Evolutionary conservation across 2,329 filamentous ascomycete genomes (phyloP).

Genomic region (Macrophomina pseudophaseolina): DNA sequence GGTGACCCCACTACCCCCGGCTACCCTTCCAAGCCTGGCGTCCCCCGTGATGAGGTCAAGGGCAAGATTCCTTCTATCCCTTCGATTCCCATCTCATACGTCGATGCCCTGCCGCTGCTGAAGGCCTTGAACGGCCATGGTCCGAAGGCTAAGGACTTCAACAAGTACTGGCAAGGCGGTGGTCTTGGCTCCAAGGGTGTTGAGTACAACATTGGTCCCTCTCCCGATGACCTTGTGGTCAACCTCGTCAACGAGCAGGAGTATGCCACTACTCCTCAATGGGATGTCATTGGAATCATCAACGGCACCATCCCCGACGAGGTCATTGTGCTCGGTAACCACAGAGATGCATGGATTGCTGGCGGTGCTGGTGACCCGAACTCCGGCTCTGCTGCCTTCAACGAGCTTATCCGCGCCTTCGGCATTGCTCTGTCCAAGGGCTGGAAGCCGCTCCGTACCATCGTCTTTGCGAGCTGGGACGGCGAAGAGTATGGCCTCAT

Average conservation of each 20-base stretch:
- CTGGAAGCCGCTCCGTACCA: conserved; percentile 86
- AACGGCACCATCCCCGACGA: conserved; percentile 86
- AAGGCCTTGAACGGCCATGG: conserved; percentile 89
- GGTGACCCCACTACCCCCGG: conserved; percentile 90
- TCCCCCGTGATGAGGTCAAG: conserved; percentile 72
- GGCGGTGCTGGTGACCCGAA: conserved; percentile 83
- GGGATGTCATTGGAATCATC: conserved; percentile 87
- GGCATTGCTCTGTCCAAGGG: conserved; percentile 72
- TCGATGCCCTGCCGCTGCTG: conserved; percentile 84
- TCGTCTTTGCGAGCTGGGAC: conserved; percentile 79
- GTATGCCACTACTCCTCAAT: conserved; percentile 56
- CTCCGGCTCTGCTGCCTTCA: conserved; percentile 78
- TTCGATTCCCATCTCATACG: conserved; percentile 88
- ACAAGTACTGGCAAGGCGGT: conserved; percentile 71
- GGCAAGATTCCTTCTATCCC: conserved; percentile 81
- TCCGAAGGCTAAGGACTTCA: conserved; percentile 75
- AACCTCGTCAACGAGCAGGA: conserved; percentile 58
- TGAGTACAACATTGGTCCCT: conserved; percentile 83
- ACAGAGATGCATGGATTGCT: conserved; percentile 87
- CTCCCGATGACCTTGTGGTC: conserved; percentile 68
- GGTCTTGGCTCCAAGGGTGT: conserved; percentile 82
- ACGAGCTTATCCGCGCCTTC: conserved; percentile 78
- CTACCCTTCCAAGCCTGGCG: conserved; percentile 91
- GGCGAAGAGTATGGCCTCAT: conserved; percentile 82
- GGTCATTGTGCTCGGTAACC: conserved; percentile 89